Evolutionary conservation across 208 protist species (phyloP).

Genomic region (Trichomonas tenax): DNA sequence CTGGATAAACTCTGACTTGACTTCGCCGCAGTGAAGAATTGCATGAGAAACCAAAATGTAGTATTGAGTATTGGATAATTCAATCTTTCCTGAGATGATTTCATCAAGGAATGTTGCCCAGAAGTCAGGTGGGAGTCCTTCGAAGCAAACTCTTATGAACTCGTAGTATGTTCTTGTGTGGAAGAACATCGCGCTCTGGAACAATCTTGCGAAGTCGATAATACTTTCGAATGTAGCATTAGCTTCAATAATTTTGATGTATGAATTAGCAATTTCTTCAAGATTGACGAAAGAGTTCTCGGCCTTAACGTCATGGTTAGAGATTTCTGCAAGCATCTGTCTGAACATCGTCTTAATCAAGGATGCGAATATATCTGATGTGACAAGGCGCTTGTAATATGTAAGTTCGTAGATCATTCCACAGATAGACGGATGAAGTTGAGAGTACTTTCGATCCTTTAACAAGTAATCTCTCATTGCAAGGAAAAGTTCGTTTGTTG

Average conservation of each 20-base stretch:
- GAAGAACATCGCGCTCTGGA: background rate
- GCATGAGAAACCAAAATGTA: background rate
- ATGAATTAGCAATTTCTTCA: background rate
- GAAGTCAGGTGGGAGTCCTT: background rate
- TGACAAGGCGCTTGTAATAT: background rate
- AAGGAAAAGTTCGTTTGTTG: background rate
- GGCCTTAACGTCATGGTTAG: background rate
- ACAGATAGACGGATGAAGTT: background rate
- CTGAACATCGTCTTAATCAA: background rate
- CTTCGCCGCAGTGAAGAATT: background rate
- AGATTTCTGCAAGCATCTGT: background rate
- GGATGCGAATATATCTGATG: background rate
- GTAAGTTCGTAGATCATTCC: background rate
- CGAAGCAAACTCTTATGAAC: background rate
- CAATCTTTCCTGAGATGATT: background rate
- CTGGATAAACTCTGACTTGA: background rate
- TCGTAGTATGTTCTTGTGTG: background rate
- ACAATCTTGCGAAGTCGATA: background rate
- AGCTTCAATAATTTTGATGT: background rate
- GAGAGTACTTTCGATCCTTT: background rate
- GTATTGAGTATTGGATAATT: background rate
- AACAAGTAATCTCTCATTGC: background rate
- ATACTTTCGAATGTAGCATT: background rate
- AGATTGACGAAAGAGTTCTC: background rate
- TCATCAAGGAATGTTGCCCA: background rate